Evolutionary conservation across 768 basidiomycete species (phyloP).

Genomic region (Sporobolomyces roseus): DNA sequence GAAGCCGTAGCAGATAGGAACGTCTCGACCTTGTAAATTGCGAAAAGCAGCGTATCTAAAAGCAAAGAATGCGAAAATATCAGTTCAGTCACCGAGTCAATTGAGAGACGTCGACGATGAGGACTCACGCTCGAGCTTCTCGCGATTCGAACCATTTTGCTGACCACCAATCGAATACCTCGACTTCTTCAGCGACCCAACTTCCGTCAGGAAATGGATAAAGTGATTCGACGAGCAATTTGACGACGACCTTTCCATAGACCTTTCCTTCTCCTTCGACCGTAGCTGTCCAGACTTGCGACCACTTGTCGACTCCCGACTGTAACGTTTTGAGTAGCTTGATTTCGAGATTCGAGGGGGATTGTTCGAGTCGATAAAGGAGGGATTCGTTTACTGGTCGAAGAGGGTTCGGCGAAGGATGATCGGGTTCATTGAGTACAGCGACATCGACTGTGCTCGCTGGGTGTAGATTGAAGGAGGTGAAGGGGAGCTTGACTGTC

Average conservation of each 20-base stretch:
- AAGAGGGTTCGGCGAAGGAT: not conserved
- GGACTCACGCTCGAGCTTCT: constrained; percentile 3
- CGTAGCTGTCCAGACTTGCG: not conserved
- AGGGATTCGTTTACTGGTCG: not conserved
- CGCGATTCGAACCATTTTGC: not conserved
- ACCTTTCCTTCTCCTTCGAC: not conserved
- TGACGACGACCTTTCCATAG: not conserved
- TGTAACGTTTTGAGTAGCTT: not conserved
- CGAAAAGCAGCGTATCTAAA: not conserved
- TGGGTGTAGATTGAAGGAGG: no score
- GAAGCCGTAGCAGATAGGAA: not conserved
- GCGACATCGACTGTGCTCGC: no score
- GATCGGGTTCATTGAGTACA: no score
- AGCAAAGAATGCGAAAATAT: no score
- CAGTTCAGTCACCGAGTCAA: not conserved
- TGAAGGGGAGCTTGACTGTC: no score
- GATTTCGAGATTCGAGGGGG: not conserved
- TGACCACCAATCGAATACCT: not conserved
- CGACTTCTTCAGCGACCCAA: not conserved
- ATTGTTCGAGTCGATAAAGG: not conserved
- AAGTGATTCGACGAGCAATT: not conserved
- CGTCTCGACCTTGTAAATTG: not conserved
- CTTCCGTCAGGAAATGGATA: not conserved
- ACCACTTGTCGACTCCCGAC: not conserved
- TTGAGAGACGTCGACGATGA: not conserved